Evolutionary conservation across 176 grass and related monocot genomes (phyloP).

Genomic region (Triticum timopheevii): DNA sequence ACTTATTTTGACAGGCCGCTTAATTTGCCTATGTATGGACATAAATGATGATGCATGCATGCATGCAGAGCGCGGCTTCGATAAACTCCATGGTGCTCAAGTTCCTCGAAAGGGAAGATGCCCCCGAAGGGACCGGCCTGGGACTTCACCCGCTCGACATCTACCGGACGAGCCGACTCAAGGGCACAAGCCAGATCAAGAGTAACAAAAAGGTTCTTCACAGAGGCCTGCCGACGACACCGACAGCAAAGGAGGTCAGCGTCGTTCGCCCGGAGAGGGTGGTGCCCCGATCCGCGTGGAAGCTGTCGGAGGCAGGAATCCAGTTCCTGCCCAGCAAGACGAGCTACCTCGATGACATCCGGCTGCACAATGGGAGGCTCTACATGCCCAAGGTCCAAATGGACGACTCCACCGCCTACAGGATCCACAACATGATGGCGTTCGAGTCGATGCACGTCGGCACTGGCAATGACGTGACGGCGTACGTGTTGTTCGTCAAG

Average conservation of each 20-base stretch:
- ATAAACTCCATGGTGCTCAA: slow-evolving; percentile 25
- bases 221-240: too few species aligned
- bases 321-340: slow-evolving; percentile 24
- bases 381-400: too few species aligned
- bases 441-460: slow-evolving; percentile 46
- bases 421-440: slow-evolving; percentile 40
- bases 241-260: too few species aligned
- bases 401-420: slow-evolving; percentile 14
- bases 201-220: too few species aligned
- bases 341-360: neutral
- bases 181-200: too few species aligned
- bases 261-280: neutral
- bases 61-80: neutral
- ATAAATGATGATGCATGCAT: too few species aligned
- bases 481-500: slow-evolving; percentile 49
- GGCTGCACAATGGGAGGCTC: too few species aligned
- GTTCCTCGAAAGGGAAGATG: neutral
- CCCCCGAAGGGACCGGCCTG: neutral
- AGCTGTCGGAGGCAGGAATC: slow-evolving; percentile 39
- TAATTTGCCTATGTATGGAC: too few species aligned
- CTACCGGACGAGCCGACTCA: neutral
- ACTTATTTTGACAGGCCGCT: too few species aligned
- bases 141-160: slow-evolving; percentile 46
- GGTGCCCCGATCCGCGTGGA: slow-evolving; percentile 18
- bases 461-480: slow-evolving; percentile 33